A percentile compares a stretch with the other conserved stretches of the same genome.
Evolutionary conservation across 805 yeast species (phyloP).

Genomic region (Saturnispora silvae): DNA sequence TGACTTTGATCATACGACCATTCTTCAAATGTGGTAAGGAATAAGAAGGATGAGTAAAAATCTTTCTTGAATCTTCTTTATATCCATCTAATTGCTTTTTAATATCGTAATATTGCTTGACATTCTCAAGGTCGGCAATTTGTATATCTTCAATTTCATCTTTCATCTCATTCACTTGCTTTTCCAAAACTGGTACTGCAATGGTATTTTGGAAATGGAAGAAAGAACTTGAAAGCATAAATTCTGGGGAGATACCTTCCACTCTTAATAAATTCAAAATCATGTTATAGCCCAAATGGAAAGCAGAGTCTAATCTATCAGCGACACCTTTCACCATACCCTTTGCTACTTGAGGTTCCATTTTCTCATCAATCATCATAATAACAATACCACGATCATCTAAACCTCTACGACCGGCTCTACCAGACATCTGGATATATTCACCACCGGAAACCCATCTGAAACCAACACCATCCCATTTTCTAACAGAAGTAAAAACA

Average conservation of each 20-base stretch:
- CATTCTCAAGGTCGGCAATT: slow-evolving; percentile 63
- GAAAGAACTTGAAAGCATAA: slow-evolving; percentile 88
- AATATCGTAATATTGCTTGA: slow-evolving; percentile 77
- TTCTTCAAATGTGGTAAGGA: slow-evolving; percentile 74
- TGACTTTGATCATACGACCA: slow-evolving; percentile 73
- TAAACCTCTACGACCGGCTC: slow-evolving; percentile 99
- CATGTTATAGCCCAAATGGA: slow-evolving; percentile 97
- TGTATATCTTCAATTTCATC: slow-evolving; percentile 36
- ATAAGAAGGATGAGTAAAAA: slow-evolving; percentile 87
- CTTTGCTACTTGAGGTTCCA: slow-evolving; percentile 99
- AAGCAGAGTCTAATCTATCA: slow-evolving; percentile 93
- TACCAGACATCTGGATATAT: slow-evolving; percentile 98
- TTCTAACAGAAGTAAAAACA: slow-evolving; percentile 92
- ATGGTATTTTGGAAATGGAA: slow-evolving; percentile 91
- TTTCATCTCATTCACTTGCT: slow-evolving; percentile 45
- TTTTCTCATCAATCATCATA: slow-evolving; percentile 98
- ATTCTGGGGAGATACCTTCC: slow-evolving; percentile 97
- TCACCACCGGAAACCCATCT: slow-evolving; percentile 99
- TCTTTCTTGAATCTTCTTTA: slow-evolving; percentile 64
- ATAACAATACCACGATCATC: slow-evolving; percentile 99
- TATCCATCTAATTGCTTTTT: slow-evolving; percentile 62
- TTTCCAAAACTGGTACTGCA: slow-evolving; percentile 78
- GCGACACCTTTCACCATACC: slow-evolving; percentile 99
- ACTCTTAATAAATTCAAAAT: slow-evolving; percentile 90
- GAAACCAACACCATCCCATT: slow-evolving; percentile 96